Percentiles rank a stretch among this genome's conserved stretches.
Evolutionary conservation across 352 stramenopile genomes (phyloP).

Genomic region (Pythium myriotylum): DNA sequence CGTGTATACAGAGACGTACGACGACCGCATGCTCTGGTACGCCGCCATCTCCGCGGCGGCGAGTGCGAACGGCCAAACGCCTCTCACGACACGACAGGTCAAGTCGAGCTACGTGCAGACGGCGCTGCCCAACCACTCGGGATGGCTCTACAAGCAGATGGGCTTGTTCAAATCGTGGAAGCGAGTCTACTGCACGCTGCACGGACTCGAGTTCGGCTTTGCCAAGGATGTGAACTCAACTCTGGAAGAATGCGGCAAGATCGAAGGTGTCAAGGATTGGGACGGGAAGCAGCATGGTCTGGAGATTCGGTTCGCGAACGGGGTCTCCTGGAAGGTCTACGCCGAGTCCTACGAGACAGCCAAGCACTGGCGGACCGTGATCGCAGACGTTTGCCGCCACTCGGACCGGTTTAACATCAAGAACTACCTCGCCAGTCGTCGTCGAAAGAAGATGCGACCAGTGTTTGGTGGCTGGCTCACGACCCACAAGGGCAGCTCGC

Average conservation of each 20-base stretch:
- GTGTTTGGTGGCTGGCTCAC: constrained; percentile 86
- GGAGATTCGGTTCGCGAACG: constrained; percentile 65
- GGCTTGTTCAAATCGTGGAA: constrained; percentile 86
- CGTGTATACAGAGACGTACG: constrained; percentile 79
- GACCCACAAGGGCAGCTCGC: constrained; percentile 39
- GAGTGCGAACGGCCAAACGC: constrained; percentile 50
- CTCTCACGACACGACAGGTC: constrained; percentile 42
- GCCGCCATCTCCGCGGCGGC: constrained; percentile 62
- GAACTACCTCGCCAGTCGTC: constrained; percentile 65
- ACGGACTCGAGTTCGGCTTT: constrained; percentile 72
- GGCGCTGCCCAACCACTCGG: constrained; percentile 69
- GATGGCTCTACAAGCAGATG: constrained; percentile 77
- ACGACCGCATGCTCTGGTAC: constrained; percentile 87
- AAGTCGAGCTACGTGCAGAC: constrained; percentile 83
- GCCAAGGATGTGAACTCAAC: constrained; percentile 75
- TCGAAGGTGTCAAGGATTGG: constrained; percentile 68
- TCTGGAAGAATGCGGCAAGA: constrained; percentile 58
- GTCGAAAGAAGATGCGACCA: constrained; percentile 63
- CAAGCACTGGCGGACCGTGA: constrained; percentile 75
- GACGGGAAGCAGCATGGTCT: constrained; percentile 69
- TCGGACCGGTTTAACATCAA: constrained; percentile 64
- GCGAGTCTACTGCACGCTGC: constrained; percentile 79
- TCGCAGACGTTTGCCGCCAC: constrained; percentile 50
- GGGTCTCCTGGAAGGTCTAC: constrained; percentile 67
- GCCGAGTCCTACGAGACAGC: constrained; percentile 78